Base-by-base conservation (phyloP, 2,329 filamentous ascomycete genomes). In the Penicillium vulpinum region DNA sequence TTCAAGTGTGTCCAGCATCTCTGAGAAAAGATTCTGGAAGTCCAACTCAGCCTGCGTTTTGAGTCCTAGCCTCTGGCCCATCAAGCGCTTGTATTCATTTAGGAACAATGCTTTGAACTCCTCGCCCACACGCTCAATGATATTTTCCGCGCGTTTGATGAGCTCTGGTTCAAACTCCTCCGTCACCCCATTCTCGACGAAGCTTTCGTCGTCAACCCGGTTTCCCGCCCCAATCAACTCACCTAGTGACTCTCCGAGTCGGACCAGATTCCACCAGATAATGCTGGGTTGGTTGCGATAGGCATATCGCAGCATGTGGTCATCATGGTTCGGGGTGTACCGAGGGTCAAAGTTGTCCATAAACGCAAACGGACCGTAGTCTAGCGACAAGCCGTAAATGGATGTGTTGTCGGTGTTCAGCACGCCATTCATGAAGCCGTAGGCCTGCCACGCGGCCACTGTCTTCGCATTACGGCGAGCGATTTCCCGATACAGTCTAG, bases 391-490 rank as follows among this genome's bases (percentile, higher is more conserved):
- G 0, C 94, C 94, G 54, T 87, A 87, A 49, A 99, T 83, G 0
- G 92, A 96, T 0, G 94, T 99, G 73, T 99, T 99, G 72, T 99
- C 94, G 0, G 94, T 97, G 75, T 99, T 99, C 56, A 99, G 80
- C 4, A 99, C 94, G 44, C 94, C 94, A 68, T 99, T 99, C 83
- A 96, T 97, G 78, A 99, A 99, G n/a, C 91, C 94, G 69, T 97
- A 97, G 0, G 91, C 92, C 78, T 99, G 95, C 93, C 94, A 97
- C 64, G 88, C 85, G 11, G 94, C 94, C 2, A 97, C 92, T 0
- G 90, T 95, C 57, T 83, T 81, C 1, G 94, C 94, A 70, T 97
- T 99, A 31, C 90, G 85, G 40, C 91, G 86, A 4, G 87, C 87
- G 54, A 99, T 87, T 68, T 96, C 92, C 35, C 94, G 87, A 73